These are phyloP conservation scores for Spathaspora sp. DNA, from an alignment of 805 yeast genomes.

Conservation along the genomic window DNA sequence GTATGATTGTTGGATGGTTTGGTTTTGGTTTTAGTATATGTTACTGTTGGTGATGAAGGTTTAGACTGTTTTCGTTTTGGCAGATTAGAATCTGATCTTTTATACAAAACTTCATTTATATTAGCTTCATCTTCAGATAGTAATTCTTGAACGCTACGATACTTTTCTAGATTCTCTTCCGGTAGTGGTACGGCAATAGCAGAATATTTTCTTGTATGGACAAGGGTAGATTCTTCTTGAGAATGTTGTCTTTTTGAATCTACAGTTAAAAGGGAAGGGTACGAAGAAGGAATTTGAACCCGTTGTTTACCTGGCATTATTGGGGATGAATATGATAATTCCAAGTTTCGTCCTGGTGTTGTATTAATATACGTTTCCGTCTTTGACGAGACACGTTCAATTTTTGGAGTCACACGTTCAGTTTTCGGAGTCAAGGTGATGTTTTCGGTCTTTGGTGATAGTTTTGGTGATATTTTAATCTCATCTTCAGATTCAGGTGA, in stretches of 20 bases:
- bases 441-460: too few species aligned
- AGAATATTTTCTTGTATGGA: background rate
- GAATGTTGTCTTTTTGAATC: background rate
- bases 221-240: background rate
- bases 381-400: background rate
- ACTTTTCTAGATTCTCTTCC: background rate
- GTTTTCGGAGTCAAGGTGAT: background rate
- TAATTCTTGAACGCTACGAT: too few species aligned
- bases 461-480: too few species aligned
- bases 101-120: background rate
- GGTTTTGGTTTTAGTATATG: background rate
- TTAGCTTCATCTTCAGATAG: background rate
- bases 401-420: background rate
- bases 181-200: background rate
- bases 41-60: background rate
- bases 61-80: background rate
- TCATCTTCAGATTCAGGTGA: too few species aligned
- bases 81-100: background rate
- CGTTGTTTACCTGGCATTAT: background rate
- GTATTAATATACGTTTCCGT: background rate
- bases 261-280: background rate
- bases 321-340: background rate
- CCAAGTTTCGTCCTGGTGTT: background rate
- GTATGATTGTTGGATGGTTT: slow-evolving; percentile 1
- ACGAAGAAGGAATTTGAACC: background rate